Base-by-base conservation (phyloP, 768 basidiomycete species). In the Podaxis carcinomalis region DNA sequence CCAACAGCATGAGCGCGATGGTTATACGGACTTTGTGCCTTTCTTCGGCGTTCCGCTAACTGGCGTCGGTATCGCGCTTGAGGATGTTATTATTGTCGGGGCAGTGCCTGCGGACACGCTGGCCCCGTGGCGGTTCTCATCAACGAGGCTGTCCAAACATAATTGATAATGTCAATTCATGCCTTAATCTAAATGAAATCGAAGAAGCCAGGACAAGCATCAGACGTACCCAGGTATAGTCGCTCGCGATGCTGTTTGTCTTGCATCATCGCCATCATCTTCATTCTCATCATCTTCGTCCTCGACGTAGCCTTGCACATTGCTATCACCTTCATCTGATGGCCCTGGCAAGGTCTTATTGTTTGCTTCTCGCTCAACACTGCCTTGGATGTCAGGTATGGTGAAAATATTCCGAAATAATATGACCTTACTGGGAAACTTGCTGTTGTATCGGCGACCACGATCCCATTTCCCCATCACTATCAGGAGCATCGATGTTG, bases 401-500 rank as follows among this genome's bases (percentile, higher is more conserved):
- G 39, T 6, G 36, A 21, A 2, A 13, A 13, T 27, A 14, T 16
- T 13, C 13, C 32, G 19, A 14, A 27, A 21, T 23, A 46, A 54
- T 35, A 46, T 32, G 11, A 21, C 32, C 39, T 61, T 61, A 61
- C 59, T 39, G 37, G 44, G 46, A 39, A 16, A 55, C 21, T 23
- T 55, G 52, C 27, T 55, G 40, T 36, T 35, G 32, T 5, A 54
- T 28, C 14, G 59, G 52, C 1, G 59, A 61, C 53, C 59, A 61
- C 3, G 59, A 61, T 3, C 59, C 59, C 21, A 25, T 53, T 42
- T 57, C 56, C 21, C 57, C 63, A 14, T 63, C 63, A 28, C 49
- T 63, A 11, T 62, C 50, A 5, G 65, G 65, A 1, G 51, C 57
- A 36, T 64, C 57, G 19, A 64, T 28, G 14, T 61, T 63, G 14